A percentile compares a stretch with the other conserved stretches of the same genome.
These are phyloP conservation scores for Penicillium sp. DNA, from an alignment of 2,329 filamentous ascomycete species.

Conservation along the genomic window DNA sequence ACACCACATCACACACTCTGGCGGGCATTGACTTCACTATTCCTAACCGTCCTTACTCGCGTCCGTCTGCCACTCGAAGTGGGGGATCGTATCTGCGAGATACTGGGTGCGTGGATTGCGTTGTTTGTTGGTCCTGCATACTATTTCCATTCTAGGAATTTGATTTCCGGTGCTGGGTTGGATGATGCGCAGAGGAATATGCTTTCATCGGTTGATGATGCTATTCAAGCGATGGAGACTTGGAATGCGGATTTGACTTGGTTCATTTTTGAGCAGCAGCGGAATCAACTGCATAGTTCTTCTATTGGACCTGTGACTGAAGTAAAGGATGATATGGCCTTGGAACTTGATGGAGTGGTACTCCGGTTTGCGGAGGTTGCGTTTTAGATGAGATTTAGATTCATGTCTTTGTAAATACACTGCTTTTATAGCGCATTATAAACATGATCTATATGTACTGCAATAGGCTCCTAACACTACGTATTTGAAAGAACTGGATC, in stretches of 20 bases:
- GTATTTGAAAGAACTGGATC: background rate
- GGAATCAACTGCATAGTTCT: conserved; percentile 2
- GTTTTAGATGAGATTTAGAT: conserved; percentile 15
- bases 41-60: conserved; percentile 40
- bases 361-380: conserved; percentile 32
- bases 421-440: too few species aligned
- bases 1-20: conserved; percentile 42
- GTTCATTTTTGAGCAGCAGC: conserved; percentile 38
- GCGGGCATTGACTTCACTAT: conserved; percentile 39
- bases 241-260: conserved; percentile 45
- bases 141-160: conserved; percentile 24
- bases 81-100: conserved; percentile 43
- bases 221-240: conserved; percentile 41
- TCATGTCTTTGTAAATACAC: background rate
- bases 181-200: conserved; percentile 2
- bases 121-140: conserved; percentile 36
- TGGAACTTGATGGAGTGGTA: conserved; percentile 12
- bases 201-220: conserved; percentile 27
- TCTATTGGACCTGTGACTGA: background rate
- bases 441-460: too few species aligned
- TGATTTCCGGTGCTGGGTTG: background rate
- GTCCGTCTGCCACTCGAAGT: conserved; percentile 42
- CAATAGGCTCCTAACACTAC: background rate
- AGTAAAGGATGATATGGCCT: conserved; percentile 30
- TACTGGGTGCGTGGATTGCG: conserved; percentile 38